phyloP scores from a whole-genome alignment of 805 yeast genomes.

The Candida montana region DNA sequence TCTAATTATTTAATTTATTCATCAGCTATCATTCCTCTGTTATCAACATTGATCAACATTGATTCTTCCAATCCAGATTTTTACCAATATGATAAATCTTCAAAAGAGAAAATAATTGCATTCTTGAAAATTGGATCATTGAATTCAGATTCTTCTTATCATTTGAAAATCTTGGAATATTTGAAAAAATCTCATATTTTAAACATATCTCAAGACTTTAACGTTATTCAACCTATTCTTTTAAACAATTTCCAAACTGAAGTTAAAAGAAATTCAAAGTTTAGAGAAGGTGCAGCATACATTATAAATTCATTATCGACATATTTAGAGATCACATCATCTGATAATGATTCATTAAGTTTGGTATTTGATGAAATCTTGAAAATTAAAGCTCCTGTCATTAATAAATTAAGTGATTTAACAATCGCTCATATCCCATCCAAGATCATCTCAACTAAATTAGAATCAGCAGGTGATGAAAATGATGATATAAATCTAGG shows the following conservation, averaged over 20 bases:
- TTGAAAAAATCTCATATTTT: conserved; percentile 15
- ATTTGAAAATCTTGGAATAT: conserved; percentile 24
- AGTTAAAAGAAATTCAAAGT: conserved; percentile 24
- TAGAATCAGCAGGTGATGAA: conserved; percentile 9
- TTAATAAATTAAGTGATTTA: conserved; percentile 17
- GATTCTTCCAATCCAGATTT: conserved; percentile 43
- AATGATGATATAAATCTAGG: conserved; percentile 9
- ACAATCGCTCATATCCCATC: conserved; percentile 18
- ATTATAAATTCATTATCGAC: conserved; percentile 28
- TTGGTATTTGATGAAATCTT: conserved; percentile 17
- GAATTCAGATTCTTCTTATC: conserved; percentile 48
- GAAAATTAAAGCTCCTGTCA: conserved; percentile 12
- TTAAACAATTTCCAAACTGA: conserved; percentile 23
- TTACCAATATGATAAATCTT: conserved; percentile 49
- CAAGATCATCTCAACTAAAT: conserved; percentile 3
- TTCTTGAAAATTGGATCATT: conserved; percentile 51
- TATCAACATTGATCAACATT: conserved; percentile 41
- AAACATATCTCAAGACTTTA: conserved; percentile 15
- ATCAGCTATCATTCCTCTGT: conserved; percentile 39
- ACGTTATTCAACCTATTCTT: conserved; percentile 27
- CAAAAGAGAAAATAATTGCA: conserved; percentile 39
- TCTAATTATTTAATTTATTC: conserved; percentile 40
- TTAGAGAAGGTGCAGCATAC: conserved; percentile 28
- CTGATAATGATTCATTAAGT: not conserved
- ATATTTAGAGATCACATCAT: conserved; percentile 14